These are phyloP conservation scores for Cladorrhinum sp. DNA, from an alignment of 2,329 filamentous ascomycete genomes.

Conservation along the genomic window DNA sequence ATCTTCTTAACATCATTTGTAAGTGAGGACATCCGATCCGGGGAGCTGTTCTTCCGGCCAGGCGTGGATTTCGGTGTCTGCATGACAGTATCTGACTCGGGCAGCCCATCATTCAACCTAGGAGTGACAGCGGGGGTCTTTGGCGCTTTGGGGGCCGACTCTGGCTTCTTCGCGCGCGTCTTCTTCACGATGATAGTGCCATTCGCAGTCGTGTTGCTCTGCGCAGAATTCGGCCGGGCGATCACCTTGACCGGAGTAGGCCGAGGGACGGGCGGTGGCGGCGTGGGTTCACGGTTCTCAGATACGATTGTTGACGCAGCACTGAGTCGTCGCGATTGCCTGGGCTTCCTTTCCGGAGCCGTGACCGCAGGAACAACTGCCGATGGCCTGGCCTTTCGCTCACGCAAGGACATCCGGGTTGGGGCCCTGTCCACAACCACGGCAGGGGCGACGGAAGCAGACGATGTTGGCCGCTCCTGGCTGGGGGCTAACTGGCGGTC, in stretches of 20 bases:
- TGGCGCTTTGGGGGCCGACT: constrained; percentile 33
- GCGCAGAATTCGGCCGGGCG: constrained; percentile 41
- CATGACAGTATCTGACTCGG: constrained; percentile 8
- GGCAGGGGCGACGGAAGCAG: constrained; percentile 13
- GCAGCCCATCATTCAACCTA: constrained; percentile 18
- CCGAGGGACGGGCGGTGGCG: constrained; percentile 9
- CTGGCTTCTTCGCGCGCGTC: constrained; percentile 49
- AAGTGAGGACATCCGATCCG: neutral
- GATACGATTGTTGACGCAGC: constrained; percentile 40
- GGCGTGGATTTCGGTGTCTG: constrained; percentile 34
- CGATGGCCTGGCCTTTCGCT: constrained; percentile 59
- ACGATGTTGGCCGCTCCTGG: neutral
- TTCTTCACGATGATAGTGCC: constrained; percentile 54
- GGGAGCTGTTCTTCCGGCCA: constrained; percentile 50
- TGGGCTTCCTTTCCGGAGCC: constrained; percentile 33
- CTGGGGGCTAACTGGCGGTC: constrained; percentile 59
- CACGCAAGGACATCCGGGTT: constrained; percentile 70
- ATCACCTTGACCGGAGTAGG: constrained; percentile 39
- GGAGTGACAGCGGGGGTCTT: constrained; percentile 37
- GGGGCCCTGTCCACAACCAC: constrained; percentile 38
- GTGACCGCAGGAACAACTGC: constrained; percentile 39
- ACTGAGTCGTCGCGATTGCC: constrained; percentile 49
- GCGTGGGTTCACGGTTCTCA: constrained; percentile 22
- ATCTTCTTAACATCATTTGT: constrained; percentile 57
- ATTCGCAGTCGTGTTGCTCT: constrained; percentile 38